Evolutionary conservation across 257 asterid genomes (phyloP), one percentile per base, ranked within the genome.

Genomic region (Solanum ossicruentum): DNA sequence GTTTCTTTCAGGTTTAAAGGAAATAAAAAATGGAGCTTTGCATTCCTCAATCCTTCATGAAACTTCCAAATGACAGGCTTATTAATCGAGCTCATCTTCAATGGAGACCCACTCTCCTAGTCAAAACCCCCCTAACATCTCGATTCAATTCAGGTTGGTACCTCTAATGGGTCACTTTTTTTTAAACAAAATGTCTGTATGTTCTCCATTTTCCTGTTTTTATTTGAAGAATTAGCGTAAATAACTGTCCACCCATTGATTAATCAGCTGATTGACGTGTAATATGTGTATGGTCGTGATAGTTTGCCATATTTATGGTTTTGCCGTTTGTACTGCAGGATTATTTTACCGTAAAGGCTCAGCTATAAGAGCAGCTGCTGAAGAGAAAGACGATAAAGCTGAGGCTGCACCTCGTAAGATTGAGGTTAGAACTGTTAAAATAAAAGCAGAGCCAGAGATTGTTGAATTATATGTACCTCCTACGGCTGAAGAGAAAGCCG

Each of bases 21-120:
- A 23, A 87, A 28, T 1, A 69, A 28, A 65, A 28, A 49, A 91
- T 93, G 96, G 92, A 89, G 91, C 86, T 91, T 1, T 89, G 90
- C 90, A 80, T 89, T 18, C 36, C 36, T 32, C 36, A 86, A 88
- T 84, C 92, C 81, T 65, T 88, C 63, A 86, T 91, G 2, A 84
- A 79, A 12, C 51, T 79, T 61, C 84, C 88, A 16, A 87, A 28
- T 7, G 84, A 86, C 32, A 84, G 60, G 63, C 78, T 45, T 57
- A 70, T 84, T 81, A 32, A 79, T 58, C 32, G 66, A 21, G 28
- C 82, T 84, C 88, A 82, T 21, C 66, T 75, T 36, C 84, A 41
- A 12, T 87, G 84, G 87, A 61, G 41, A 26, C 54, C 83, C 5
- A 70, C 66, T 21, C 21, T 21, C 6, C 39, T 66, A 5, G 28